Conservation (phyloP, 139 green algal genomes). For the Coelastrella sp. region DNA sequence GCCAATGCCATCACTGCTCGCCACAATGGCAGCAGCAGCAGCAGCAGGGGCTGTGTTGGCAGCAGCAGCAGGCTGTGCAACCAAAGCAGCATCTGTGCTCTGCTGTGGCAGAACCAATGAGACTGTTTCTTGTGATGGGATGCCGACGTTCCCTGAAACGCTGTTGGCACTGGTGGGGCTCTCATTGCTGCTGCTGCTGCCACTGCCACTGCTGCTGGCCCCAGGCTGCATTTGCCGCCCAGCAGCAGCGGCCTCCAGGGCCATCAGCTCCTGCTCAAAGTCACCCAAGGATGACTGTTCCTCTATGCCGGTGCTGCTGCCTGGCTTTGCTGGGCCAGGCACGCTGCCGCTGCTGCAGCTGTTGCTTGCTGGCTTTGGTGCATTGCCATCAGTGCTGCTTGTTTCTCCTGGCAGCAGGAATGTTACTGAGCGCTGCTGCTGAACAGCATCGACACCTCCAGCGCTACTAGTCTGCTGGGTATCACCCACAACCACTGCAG, state of each 20-base stretch:
- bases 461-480: no score
- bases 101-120: no score
- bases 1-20: neutral
- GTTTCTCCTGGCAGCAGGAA: neutral
- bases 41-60: neutral
- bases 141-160: neutral
- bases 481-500: no score
- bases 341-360: neutral
- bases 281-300: neutral
- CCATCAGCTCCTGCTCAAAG: neutral
- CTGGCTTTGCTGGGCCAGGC: no score
- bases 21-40: slow-evolving; percentile 21
- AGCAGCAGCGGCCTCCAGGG: neutral
- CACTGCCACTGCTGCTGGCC: no score
- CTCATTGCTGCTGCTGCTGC: neutral
- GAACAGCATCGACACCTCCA: no score
- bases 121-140: no score
- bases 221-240: neutral
- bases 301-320: neutral
- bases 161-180: neutral
- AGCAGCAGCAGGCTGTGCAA: neutral
- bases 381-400: no score
- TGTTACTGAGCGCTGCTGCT: no score
- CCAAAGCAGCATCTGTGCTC: no score
- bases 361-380: no score